Evolutionary conservation across 495 filamentous ascomycete genomes (phyloP), one percentile per base, ranked within the genome.

Genomic region (Neurospora sp.): DNA sequence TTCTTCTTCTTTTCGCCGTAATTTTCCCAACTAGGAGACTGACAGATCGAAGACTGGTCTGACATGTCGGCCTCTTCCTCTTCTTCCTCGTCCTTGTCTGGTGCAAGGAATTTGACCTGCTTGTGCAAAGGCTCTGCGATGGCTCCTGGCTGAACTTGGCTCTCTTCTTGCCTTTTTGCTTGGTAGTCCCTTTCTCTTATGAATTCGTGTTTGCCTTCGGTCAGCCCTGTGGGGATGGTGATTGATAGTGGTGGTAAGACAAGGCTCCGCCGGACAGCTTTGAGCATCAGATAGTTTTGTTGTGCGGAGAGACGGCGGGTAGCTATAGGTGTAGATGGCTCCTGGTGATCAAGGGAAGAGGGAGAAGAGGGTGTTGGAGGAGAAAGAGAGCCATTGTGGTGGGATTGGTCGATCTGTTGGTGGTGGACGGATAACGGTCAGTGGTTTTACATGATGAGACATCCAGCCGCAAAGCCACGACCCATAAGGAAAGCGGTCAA

Each of bases 11-110:
- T 85, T 40, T 83, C 81, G 8, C 81, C 79, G 73, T 86, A 83
- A 66, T 83, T 82, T 70, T 87, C 86, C 86, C 86, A 88, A 70
- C 85, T 87, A 17, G 86, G 86, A 5, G 86, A 88, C 70, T 87
- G 86, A 71, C 86, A 88, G 66, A 88, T 88, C 3, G 86, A 88
- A 19, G 85, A 86, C 42, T 83, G 80, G 69, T 85, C 85, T 10
- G 85, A 86, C 78, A 80, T 79, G 0, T 66, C 24, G 71, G 75
- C 73, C 70, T 81, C 80, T 62, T 77, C 79, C 39, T 79, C 79
- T 39, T 82, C 77, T 15, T 83, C 80, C 43, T 75, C 73, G 45
- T 74, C 77, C 36, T 80, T 81, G 36, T 75, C 78, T 11, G 83
- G 78, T 1, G 81, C 73, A 8, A 78, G 71, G 34, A 85, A 85